phyloP scores from a whole-genome alignment of 805 yeast genomes.

The Metschnikowia matae region DNA sequence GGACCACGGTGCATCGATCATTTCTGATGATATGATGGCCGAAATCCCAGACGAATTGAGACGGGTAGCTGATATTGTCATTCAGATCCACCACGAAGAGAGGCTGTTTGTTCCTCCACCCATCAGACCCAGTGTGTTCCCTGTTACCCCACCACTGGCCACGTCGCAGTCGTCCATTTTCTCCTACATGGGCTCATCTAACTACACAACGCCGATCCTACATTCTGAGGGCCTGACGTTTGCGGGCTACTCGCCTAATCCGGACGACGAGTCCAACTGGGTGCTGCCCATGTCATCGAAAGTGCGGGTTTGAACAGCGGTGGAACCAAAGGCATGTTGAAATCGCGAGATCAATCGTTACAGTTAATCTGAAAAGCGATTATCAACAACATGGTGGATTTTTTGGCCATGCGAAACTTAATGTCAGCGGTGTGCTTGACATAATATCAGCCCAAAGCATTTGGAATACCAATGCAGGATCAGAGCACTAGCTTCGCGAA shows the following conservation, averaged over 20 bases:
- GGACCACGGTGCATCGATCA: slow-evolving; percentile 11
- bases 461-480: too few species aligned
- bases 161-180: slow-evolving; percentile 37
- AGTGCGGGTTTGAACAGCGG: slow-evolving; percentile 5
- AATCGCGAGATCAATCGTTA: too few species aligned
- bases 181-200: slow-evolving; percentile 20
- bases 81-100: slow-evolving; percentile 8
- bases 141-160: slow-evolving; percentile 42
- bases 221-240: slow-evolving; percentile 11
- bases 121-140: slow-evolving; percentile 14
- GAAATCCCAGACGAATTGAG: slow-evolving; percentile 11
- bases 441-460: too few species aligned
- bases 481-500: too few species aligned
- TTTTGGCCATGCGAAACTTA: too few species aligned
- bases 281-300: slow-evolving; percentile 17
- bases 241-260: slow-evolving; percentile 13
- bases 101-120: slow-evolving; percentile 6
- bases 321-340: too few species aligned
- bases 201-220: slow-evolving; percentile 17
- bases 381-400: too few species aligned
- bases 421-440: too few species aligned
- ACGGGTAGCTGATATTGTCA: slow-evolving; percentile 14
- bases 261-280: slow-evolving; percentile 15
- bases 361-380: too few species aligned
- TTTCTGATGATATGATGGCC: slow-evolving; percentile 10